Conservation (phyloP, 768 basidiomycete species). For the Mycena rebaudengoi region DNA sequence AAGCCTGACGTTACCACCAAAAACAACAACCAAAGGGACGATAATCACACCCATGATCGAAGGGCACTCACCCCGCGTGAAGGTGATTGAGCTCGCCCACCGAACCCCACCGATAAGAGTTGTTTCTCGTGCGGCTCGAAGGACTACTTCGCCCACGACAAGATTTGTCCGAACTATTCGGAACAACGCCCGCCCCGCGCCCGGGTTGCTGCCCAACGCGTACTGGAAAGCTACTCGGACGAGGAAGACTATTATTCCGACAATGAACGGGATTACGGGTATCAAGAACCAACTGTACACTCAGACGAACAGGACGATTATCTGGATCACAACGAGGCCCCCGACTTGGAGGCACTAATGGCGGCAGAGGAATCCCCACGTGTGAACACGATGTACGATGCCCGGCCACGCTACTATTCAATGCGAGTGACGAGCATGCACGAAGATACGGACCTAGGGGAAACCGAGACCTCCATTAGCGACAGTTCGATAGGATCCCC, state of each 20-base stretch:
- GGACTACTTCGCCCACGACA: background rate
- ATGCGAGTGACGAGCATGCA: background rate
- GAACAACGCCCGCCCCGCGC: background rate
- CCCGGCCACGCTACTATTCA: background rate
- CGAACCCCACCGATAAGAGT: background rate
- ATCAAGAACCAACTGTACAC: no score
- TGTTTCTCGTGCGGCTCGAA: background rate
- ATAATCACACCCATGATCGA: no score
- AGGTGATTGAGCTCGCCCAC: no score
- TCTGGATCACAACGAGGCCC: no score
- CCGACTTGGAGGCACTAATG: background rate
- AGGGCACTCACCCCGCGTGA: no score
- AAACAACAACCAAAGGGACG: no score
- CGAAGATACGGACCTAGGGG: background rate
- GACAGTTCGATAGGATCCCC: no score
- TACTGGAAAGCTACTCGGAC: background rate
- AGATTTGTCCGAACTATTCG: background rate
- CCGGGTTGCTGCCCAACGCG: background rate
- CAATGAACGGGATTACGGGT: no score
- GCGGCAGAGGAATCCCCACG: background rate
- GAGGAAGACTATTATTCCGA: background rate
- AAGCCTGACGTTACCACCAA: no score
- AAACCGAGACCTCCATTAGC: no score
- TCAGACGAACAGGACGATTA: background rate
- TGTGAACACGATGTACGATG: background rate